Percentiles rank a stretch among this genome's conserved stretches.
phyloP scores from a whole-genome alignment of 371 early-diverging fungal species.

The Mucor sp. region DNA sequence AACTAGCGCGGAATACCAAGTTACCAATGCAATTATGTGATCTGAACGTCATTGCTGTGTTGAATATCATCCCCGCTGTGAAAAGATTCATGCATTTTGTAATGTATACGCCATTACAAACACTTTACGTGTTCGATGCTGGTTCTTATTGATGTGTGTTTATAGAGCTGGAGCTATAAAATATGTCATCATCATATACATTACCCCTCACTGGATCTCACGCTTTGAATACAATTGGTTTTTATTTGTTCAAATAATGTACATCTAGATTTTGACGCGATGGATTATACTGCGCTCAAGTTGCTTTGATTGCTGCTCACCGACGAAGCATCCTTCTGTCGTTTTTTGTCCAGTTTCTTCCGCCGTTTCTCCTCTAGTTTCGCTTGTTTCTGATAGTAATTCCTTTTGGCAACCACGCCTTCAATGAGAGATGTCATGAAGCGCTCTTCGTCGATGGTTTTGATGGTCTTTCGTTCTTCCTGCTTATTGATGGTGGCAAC shows the following conservation, averaged over 20 bases:
- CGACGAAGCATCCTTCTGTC: background rate
- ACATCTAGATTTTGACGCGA: background rate
- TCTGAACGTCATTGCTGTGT: background rate
- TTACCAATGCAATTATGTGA: background rate
- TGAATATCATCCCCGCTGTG: background rate
- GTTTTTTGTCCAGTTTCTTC: constrained; percentile 1
- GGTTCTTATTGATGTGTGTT: background rate
- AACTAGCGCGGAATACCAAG: background rate
- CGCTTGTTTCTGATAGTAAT: constrained; percentile 5
- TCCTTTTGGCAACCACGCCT: constrained; percentile 41
- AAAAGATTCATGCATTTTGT: background rate
- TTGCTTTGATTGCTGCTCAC: background rate
- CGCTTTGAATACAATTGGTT: background rate
- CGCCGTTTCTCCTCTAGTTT: constrained; percentile 9
- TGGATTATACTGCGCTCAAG: background rate
- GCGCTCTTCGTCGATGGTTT: constrained; percentile 42
- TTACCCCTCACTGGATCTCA: background rate
- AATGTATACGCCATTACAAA: background rate
- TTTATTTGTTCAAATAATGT: background rate
- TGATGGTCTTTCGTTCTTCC: constrained; percentile 21
- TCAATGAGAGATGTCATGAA: constrained; percentile 42
- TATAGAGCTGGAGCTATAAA: too few relatives aligned
- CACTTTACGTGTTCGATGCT: background rate
- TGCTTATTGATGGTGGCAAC: constrained; percentile 37
- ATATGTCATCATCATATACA: background rate